Conservation (phyloP, 1,284 basidiomycete species). For the Malassezia furfur region DNA sequence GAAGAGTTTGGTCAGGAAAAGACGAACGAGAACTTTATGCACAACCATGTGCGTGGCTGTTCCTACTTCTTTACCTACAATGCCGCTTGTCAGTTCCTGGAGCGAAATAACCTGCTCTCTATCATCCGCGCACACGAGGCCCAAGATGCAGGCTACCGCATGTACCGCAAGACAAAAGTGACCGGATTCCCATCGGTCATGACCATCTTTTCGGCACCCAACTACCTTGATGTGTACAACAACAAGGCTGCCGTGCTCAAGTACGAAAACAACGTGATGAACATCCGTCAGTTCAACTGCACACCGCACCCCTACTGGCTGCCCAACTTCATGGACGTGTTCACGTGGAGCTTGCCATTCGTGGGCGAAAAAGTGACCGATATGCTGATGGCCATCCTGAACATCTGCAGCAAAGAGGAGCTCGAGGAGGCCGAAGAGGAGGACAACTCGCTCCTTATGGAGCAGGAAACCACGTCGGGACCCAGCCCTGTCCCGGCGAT, state of each 20-base stretch:
- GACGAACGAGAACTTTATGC: slow-evolving; percentile 71
- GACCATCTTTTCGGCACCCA: slow-evolving; percentile 88
- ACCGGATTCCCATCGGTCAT: slow-evolving; percentile 84
- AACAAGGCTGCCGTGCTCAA: slow-evolving; percentile 94
- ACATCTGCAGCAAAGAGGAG: slow-evolving; percentile 88
- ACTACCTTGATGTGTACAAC: slow-evolving; percentile 91
- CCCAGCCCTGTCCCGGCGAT: background rate
- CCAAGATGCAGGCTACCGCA: slow-evolving; percentile 90
- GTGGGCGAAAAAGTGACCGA: slow-evolving; percentile 96
- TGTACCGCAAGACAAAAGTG: slow-evolving; percentile 92
- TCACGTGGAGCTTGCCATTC: slow-evolving; percentile 97
- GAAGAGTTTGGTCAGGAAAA: slow-evolving; percentile 90
- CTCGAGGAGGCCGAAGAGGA: slow-evolving; percentile 75
- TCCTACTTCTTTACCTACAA: slow-evolving; percentile 90
- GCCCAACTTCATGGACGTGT: slow-evolving; percentile 98
- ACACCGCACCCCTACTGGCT: slow-evolving; percentile 93
- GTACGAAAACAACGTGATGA: slow-evolving; percentile 93
- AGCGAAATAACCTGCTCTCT: slow-evolving; percentile 83
- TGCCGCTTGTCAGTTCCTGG: slow-evolving; percentile 84
- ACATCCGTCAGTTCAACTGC: slow-evolving; percentile 86
- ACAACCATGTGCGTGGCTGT: slow-evolving; percentile 90
- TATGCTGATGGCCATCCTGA: slow-evolving; percentile 88
- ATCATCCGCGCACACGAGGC: slow-evolving; percentile 92
- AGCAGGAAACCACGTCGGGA: slow-evolving; percentile 11
- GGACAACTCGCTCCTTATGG: slow-evolving; percentile 23